These are phyloP conservation scores for Cyclocybe aegerita DNA, from an alignment of 768 basidiomycete species.

Conservation along the genomic window DNA sequence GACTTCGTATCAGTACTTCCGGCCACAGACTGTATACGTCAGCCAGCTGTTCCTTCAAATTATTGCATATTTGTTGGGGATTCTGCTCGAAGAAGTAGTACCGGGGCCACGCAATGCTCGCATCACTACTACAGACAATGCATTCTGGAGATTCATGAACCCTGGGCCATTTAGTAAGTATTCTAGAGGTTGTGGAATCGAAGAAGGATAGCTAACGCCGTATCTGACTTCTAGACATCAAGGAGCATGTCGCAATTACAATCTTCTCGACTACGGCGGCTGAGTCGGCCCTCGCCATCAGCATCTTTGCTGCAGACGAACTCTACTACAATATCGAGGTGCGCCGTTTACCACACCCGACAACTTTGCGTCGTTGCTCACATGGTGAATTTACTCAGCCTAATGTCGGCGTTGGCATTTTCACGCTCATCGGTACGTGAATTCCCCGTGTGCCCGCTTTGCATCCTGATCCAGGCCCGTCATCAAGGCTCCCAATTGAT, in stretches of 20 bases:
- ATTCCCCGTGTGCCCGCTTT: background rate
- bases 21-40: slow-evolving; percentile 49
- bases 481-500: slow-evolving; percentile 34
- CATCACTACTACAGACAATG: slow-evolving; percentile 30
- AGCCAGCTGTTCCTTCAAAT: slow-evolving; percentile 51
- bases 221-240: slow-evolving; percentile 32
- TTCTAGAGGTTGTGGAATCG: background rate
- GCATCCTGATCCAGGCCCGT: background rate
- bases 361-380: background rate
- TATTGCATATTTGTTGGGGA: slow-evolving; percentile 51
- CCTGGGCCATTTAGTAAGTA: slow-evolving; percentile 60
- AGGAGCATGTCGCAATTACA: slow-evolving; percentile 63
- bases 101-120: slow-evolving; percentile 33
- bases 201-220: too few species aligned
- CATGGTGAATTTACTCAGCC: slow-evolving; percentile 19
- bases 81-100: slow-evolving; percentile 37
- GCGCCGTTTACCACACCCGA: background rate
- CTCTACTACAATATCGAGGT: slow-evolving; percentile 43
- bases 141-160: slow-evolving; percentile 57
- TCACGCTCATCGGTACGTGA: slow-evolving; percentile 35
- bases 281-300: slow-evolving; percentile 56
- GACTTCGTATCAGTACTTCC: slow-evolving; percentile 41
- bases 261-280: slow-evolving; percentile 63
- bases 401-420: slow-evolving; percentile 41
- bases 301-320: slow-evolving; percentile 57